Base-by-base conservation (phyloP, 345 rosid species). In the Populus davidiana region DNA sequence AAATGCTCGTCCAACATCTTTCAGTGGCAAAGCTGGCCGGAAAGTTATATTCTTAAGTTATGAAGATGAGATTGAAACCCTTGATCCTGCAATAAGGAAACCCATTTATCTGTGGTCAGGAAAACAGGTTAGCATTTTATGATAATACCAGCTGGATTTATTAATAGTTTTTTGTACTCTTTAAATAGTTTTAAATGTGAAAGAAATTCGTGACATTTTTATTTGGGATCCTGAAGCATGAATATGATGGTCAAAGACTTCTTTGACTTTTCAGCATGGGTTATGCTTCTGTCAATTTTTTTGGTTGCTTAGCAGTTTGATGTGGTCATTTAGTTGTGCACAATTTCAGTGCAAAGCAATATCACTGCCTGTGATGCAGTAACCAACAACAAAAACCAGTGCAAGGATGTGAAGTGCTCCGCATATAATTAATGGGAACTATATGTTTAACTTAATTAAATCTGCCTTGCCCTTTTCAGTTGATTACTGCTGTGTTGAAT, bases 51-150 rank as follows among this genome's bases (percentile, higher is more conserved):
- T 89, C 71, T 85, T 85, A 77, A 72, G 80, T 80, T 85, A 83
- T 76, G 90, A 86, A 77, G 92, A 84, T 77, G 88, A 86, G 50
- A 68, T 92, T 70, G 77, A 75, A 69, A 72, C 78, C 63, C 83
- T 85, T 56, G 77, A 50, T 35, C 98, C 99, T 75, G 88, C 96
- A 81, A 85, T 96, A 73, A 83, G 85, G 90, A 93, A 96, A 83
- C 99, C 99, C 41, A 83, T 84, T 78, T 92, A 94, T 77, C 92
- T 91, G 44, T 96, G 99, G 99, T 92, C 98, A 1, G 99, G 99
- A 81, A 96, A 96, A 82, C 99, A 96, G 99, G 99, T 96, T 71
- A 78, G 76, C 36, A n/a, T 64, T 63, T 43, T 36, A 39, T 33
- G 61, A 33, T n/a, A 23, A 39, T 70, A 5, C 25, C 59, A 74